Evolutionary conservation across 257 asterid species (phyloP).

Genomic region (Leptodermis oblonga): DNA sequence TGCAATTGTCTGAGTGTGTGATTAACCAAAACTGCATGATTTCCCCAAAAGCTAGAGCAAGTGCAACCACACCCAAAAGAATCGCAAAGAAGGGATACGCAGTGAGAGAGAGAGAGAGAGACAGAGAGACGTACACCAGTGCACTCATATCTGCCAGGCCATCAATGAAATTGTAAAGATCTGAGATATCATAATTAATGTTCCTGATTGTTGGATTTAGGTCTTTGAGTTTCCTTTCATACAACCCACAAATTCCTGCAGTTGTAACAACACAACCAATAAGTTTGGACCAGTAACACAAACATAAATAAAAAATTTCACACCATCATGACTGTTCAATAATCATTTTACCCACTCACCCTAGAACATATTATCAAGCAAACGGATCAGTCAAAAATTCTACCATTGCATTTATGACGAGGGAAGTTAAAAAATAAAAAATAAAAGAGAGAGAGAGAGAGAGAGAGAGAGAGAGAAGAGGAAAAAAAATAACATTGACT

Average conservation of each 20-base stretch:
- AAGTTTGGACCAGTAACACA: background rate
- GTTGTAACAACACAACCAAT: background rate
- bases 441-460: no score
- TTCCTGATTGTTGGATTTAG: constrained; percentile 73
- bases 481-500: background rate
- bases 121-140: constrained; percentile 55
- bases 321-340: background rate
- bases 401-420: background rate
- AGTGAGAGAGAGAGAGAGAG: constrained; percentile 25
- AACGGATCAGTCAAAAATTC: background rate
- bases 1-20: background rate
- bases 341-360: background rate
- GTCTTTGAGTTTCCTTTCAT: constrained; percentile 82
- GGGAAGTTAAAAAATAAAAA: no score
- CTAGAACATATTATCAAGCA: no score
- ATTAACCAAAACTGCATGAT: background rate
- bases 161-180: constrained; percentile 82
- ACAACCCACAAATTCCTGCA: constrained; percentile 88
- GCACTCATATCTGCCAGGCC: constrained; percentile 94
- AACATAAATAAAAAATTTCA: background rate
- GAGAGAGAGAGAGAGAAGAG: no score
- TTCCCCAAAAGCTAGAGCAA: background rate
- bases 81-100: background rate
- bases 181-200: constrained; percentile 78
- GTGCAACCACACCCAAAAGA: background rate